Evolutionary conservation across 129 eudicot genomes (phyloP).

Genomic region (Pseudognaphalium luteoalbum): DNA sequence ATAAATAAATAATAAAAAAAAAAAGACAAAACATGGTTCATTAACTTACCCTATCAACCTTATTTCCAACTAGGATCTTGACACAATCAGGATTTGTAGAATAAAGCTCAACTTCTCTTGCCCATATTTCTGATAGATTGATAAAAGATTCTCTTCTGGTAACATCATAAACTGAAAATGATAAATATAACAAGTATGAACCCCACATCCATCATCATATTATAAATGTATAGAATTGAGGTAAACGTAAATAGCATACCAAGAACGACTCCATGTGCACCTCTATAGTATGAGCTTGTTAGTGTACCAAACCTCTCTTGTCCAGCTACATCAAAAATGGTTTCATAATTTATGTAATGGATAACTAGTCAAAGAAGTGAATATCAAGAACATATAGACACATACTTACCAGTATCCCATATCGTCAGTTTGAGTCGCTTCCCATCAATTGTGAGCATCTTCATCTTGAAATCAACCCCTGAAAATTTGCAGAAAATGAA

Average conservation of each 20-base stretch:
- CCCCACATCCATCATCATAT: slow-evolving; percentile 6
- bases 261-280: slow-evolving; percentile 86
- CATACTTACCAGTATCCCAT: slow-evolving; percentile 80
- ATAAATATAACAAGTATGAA: slow-evolving; percentile 12
- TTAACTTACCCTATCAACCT: slow-evolving; percentile 83
- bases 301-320: slow-evolving; percentile 87
- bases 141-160: slow-evolving; percentile 75
- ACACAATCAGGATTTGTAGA: slow-evolving; percentile 81
- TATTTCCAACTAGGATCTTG: slow-evolving; percentile 81
- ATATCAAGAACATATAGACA: not conserved
- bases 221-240: not conserved
- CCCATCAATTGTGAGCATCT: slow-evolving; percentile 69
- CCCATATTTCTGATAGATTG: slow-evolving; percentile 72
- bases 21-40: not conserved
- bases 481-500: slow-evolving; percentile 14
- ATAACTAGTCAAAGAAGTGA: not conserved
- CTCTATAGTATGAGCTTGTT: slow-evolving; percentile 83
- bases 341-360: not conserved
- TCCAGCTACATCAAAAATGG: slow-evolving; percentile 59
- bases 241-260: slow-evolving; percentile 42
- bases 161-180: slow-evolving; percentile 73
- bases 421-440: slow-evolving; percentile 78
- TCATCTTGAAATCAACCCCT: slow-evolving; percentile 96
- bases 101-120: slow-evolving; percentile 71
- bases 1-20: too few species aligned